Evolutionary conservation across 768 basidiomycete genomes (phyloP), one percentile per base, ranked within the genome.

Genomic region (Russula compacta): DNA sequence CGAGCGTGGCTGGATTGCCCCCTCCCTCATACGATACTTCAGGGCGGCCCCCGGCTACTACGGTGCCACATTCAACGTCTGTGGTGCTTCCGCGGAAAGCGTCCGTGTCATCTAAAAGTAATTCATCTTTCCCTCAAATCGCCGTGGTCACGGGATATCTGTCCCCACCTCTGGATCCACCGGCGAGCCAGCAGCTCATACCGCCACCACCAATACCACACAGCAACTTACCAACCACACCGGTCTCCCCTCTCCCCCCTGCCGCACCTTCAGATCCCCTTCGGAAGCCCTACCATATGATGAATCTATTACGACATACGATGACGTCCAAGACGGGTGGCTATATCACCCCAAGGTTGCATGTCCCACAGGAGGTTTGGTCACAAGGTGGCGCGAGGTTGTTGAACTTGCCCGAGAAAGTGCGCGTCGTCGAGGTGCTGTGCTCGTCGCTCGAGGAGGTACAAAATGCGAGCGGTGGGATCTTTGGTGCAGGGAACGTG

Each of bases 361-460:
- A 93, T 72, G 88, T 95, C 33, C 92, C 93, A 14, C 83, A 83
- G 58, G 89, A 91, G 69, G 87, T 94, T 24, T 95, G 93, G 93
- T 88, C 89, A 47, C 89, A 92, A 70, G 87, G 88, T 33, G 92
- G 92, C 44, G 89, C 87, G 35, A 94, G 93, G 71, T 79, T 97
- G 52, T 76, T 77, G 39, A 92, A 89, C 69, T 69, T 93, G 38
- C 80, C 84, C 53, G 91, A 94, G 67, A 95, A 97, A 74, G 83
- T 93, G 46, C 84, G 89, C 42, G 88, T 91, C 56, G 84, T 95
- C 43, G 85, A 86, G 59, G 83, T 92, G 53, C 75, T 95, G 24
- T 83, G 83, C 65, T 81, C 83, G 33, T 90, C 89, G 33, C 76
- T 95, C 65, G 88, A 92, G 64, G 87, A 92, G 55, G 77, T 95